Evolutionary conservation across 257 asterid genomes (phyloP).

Genomic region (Petunia secreta): DNA sequence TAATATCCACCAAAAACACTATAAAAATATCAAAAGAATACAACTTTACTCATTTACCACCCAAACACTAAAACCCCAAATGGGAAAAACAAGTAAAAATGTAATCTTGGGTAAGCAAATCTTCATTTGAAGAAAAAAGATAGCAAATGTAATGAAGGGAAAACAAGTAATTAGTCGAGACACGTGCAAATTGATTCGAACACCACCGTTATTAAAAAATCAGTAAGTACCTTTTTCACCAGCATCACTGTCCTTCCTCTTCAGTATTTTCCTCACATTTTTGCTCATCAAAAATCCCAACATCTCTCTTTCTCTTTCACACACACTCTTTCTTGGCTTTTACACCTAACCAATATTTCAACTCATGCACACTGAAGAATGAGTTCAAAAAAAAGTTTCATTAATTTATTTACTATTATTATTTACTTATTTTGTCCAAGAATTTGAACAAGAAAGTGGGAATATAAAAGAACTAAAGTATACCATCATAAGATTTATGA

Average conservation of each 20-base stretch:
- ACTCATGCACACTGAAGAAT: conserved; percentile 11
- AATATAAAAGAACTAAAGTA: background rate
- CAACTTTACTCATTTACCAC: background rate
- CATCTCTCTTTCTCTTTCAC: conserved; percentile 39
- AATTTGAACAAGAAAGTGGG: background rate
- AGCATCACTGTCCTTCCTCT: conserved; percentile 97
- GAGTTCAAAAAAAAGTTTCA: background rate
- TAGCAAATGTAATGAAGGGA: background rate
- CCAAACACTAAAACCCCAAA: background rate
- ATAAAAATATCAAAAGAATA: background rate
- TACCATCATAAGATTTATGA: background rate
- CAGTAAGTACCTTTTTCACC: conserved; percentile 72
- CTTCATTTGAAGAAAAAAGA: background rate
- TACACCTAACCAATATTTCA: background rate
- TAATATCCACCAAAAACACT: background rate
- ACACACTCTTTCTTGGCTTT: background rate
- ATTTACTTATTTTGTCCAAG: too few species aligned
- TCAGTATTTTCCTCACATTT: conserved; percentile 82
- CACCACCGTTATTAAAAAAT: background rate
- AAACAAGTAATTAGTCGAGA: too few species aligned
- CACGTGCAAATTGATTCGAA: too few species aligned
- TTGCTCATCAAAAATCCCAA: conserved; percentile 64
- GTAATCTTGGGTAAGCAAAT: background rate
- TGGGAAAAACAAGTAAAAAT: background rate
- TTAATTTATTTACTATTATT: too few species aligned